Percentiles rank a stretch among this genome's conserved stretches.
phyloP scores from a whole-genome alignment of 306 rosid genomes.

The Crataegus laevigata region DNA sequence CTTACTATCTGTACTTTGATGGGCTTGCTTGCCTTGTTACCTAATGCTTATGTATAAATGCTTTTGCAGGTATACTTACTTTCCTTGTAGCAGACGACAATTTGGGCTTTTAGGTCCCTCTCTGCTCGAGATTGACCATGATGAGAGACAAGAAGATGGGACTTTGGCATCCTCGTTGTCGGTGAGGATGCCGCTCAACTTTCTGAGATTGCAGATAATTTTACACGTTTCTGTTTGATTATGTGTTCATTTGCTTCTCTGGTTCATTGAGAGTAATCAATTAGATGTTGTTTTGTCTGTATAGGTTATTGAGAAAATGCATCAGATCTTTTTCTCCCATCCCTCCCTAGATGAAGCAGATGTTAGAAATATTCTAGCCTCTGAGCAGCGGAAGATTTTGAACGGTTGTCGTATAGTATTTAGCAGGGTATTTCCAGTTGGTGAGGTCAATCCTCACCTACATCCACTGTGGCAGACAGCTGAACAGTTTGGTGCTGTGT shows the following conservation, averaged over 20 bases:
- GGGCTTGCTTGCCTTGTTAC: constrained; percentile 13
- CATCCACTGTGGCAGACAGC: constrained; percentile 97
- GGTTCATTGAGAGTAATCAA: constrained; percentile 74
- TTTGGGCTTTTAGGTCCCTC: constrained; percentile 95
- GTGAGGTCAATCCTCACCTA: constrained; percentile 83
- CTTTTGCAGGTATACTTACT: constrained; percentile 74
- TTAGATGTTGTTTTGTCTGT: neutral
- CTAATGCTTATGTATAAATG: neutral
- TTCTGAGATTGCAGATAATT: constrained; percentile 1
- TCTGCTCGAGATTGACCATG: constrained; percentile 89
- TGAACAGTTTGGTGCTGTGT: constrained; percentile 92
- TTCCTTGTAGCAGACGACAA: constrained; percentile 97
- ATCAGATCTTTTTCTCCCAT: constrained; percentile 68
- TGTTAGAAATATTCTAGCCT: constrained; percentile 84
- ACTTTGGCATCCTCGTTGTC: constrained; percentile 80
- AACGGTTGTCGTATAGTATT: constrained; percentile 82
- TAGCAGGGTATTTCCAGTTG: constrained; percentile 91
- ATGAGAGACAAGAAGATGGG: constrained; percentile 93
- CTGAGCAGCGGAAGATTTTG: constrained; percentile 81
- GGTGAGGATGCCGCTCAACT: constrained; percentile 36
- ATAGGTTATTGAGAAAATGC: constrained; percentile 89
- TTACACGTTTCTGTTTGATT: constrained; percentile 9
- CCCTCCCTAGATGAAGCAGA: constrained; percentile 73
- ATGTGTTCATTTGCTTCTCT: constrained; percentile 17
- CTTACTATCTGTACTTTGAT: constrained; percentile 7